Evolutionary conservation across 2,329 filamentous ascomycete genomes (phyloP).

Genomic region (Ophiostoma ulmi): DNA sequence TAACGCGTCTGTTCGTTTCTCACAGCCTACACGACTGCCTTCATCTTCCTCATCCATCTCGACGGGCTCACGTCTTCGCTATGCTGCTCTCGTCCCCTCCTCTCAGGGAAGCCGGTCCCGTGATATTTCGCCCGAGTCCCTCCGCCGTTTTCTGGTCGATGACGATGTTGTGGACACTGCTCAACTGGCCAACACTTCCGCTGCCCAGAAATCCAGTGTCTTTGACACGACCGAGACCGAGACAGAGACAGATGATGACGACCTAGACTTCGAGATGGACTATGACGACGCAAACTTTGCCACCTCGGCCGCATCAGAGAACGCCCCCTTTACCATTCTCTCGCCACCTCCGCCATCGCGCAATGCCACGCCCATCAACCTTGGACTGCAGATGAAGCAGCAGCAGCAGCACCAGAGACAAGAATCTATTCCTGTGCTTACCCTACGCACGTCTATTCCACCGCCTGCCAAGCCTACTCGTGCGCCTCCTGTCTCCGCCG

Average conservation of each 20-base stretch:
- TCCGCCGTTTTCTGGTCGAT: conserved; percentile 48
- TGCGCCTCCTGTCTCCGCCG: background rate
- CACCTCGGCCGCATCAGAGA: conserved; percentile 46
- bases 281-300: conserved; percentile 58
- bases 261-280: conserved; percentile 45
- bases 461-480: conserved; percentile 21
- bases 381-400: background rate
- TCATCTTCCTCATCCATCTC: conserved; percentile 21
- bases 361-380: conserved; percentile 6
- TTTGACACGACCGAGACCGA: conserved; percentile 44
- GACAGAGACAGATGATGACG: conserved; percentile 47
- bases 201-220: background rate
- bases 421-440: background rate
- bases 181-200: background rate
- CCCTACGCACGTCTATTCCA: conserved; percentile 17
- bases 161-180: background rate
- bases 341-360: conserved; percentile 48
- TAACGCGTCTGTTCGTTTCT: background rate
- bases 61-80: conserved; percentile 16
- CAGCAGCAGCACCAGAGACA: background rate
- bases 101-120: conserved; percentile 35
- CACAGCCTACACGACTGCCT: conserved; percentile 31
- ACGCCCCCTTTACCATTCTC: conserved; percentile 42
- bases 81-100: background rate
- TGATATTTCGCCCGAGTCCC: conserved; percentile 53